Evolutionary conservation across 306 rosid species (phyloP).

Genomic region (Corylus avellana): DNA sequence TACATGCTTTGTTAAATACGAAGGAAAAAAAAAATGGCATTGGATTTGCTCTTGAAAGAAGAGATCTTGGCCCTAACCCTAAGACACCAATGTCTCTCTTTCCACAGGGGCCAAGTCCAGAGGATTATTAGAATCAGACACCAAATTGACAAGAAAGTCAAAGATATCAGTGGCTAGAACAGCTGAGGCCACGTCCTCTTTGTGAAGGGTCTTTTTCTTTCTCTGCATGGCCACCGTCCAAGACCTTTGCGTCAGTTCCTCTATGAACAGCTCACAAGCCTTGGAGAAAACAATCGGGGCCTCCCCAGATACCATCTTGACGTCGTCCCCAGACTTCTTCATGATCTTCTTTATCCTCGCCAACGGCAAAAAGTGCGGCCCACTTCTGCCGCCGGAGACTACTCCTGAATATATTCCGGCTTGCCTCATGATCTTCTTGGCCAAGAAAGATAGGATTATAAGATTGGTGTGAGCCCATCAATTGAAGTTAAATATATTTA

Average conservation of each 20-base stretch:
- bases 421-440: constrained; percentile 52
- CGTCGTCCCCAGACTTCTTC: constrained; percentile 66
- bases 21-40: too few relatives aligned
- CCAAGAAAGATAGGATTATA: too few relatives aligned
- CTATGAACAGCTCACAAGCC: constrained; percentile 75
- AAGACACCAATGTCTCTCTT: background rate
- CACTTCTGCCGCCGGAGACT: constrained; percentile 42
- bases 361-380: constrained; percentile 64
- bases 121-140: constrained; percentile 30
- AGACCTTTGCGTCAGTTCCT: constrained; percentile 62
- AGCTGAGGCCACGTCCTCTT: constrained; percentile 69
- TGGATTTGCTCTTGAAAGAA: too few relatives aligned
- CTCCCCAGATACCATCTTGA: constrained; percentile 79
- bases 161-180: constrained; percentile 61
- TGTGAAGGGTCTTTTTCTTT: constrained; percentile 68
- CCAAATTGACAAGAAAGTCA: constrained; percentile 62
- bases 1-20: too few relatives aligned
- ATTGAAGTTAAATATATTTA: too few relatives aligned
- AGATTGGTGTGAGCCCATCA: too few relatives aligned
- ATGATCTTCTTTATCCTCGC: constrained; percentile 86
- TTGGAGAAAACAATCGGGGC: constrained; percentile 70
- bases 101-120: background rate
- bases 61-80: background rate
- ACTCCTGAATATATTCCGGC: constrained; percentile 70
- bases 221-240: constrained; percentile 63